Evolutionary conservation across 2,329 filamentous ascomycete species (phyloP).

Genomic region (Arthrocladium fulminans): DNA sequence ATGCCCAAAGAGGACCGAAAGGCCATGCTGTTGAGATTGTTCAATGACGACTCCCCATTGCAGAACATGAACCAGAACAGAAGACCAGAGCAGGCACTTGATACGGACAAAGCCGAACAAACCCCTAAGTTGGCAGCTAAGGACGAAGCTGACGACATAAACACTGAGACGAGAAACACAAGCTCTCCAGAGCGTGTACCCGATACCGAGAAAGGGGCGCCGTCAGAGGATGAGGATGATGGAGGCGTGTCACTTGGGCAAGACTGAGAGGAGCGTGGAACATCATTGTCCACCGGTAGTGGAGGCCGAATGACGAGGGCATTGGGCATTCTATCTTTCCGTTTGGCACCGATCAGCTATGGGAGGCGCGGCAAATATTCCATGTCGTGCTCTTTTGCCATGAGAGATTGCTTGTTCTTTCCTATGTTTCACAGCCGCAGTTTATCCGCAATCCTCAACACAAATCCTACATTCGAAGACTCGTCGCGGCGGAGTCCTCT

Average conservation of each 20-base stretch:
- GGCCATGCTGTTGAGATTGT: constrained; percentile 84
- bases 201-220: background rate
- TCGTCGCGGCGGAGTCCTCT: no score
- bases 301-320: no score
- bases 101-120: background rate
- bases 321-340: no score
- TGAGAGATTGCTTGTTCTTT: no score
- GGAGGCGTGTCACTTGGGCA: constrained; percentile 2
- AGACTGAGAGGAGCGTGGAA: no score
- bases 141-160: constrained; percentile 6
- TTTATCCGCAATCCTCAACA: no score
- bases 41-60: constrained; percentile 77
- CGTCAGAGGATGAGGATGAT: constrained; percentile 3
- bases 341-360: no score
- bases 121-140: background rate
- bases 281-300: no score
- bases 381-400: no score
- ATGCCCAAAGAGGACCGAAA: constrained; percentile 91
- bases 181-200: constrained; percentile 14
- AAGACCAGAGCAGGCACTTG: constrained; percentile 3
- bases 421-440: no score
- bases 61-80: constrained; percentile 49
- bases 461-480: no score
- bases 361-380: no score
- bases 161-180: constrained; percentile 11